Conservation (phyloP, 352 stramenopile genomes). For the Phytopythium sindhum region DNA sequence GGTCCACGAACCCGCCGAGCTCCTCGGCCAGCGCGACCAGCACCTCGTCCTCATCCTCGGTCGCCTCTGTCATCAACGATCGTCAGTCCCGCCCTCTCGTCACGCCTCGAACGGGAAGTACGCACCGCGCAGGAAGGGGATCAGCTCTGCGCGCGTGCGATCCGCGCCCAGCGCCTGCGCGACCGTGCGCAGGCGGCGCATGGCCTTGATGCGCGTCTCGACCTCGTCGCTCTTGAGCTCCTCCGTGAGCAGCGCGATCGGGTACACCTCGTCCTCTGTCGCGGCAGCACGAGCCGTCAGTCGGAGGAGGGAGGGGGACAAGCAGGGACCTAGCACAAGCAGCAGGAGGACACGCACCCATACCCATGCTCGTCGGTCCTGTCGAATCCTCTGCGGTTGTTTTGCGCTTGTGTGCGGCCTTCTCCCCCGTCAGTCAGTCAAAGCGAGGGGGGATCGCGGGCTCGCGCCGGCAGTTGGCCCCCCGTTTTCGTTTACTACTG, state of each 20-base stretch:
- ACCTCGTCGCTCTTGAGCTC: slow-evolving; percentile 91
- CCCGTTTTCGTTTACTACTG: neutral
- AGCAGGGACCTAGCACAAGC: neutral
- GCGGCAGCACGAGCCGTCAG: slow-evolving; percentile 3
- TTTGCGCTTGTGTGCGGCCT: slow-evolving; percentile 5
- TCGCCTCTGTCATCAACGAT: slow-evolving; percentile 44
- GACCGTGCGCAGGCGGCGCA: slow-evolving; percentile 91
- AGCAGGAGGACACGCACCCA: slow-evolving; percentile 5
- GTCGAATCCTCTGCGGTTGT: slow-evolving; percentile 9
- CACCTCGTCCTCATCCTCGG: slow-evolving; percentile 93
- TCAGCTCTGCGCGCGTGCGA: slow-evolving; percentile 71
- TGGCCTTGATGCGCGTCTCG: slow-evolving; percentile 92
- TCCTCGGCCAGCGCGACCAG: slow-evolving; percentile 90
- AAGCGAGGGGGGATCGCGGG: neutral
- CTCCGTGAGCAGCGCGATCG: slow-evolving; percentile 88
- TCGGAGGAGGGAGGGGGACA: neutral
- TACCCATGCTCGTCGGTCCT: slow-evolving; percentile 5
- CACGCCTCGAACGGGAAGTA: neutral
- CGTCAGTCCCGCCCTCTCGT: slow-evolving; percentile 12
- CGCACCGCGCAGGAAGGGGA: slow-evolving; percentile 86
- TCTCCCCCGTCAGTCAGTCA: neutral
- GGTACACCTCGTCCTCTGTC: slow-evolving; percentile 81
- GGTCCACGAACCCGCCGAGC: slow-evolving; percentile 87
- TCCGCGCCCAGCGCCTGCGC: slow-evolving; percentile 88
- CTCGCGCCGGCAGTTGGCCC: neutral